Conservation (phyloP, 1,284 basidiomycete genomes). For the Trametes polyzona region DNA sequence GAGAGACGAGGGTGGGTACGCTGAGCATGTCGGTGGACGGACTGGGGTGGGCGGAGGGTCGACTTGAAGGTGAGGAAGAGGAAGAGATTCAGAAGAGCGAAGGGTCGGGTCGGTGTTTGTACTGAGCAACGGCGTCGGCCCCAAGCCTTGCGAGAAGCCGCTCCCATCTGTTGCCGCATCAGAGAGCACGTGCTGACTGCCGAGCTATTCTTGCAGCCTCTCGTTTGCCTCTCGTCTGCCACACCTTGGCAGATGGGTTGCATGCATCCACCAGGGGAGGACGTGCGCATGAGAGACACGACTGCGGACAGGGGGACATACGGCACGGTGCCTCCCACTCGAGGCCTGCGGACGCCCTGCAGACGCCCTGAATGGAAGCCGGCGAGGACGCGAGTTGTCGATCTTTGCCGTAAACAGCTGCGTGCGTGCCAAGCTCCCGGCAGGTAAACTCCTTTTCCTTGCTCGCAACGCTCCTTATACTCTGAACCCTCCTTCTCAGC, state of each 20-base stretch:
- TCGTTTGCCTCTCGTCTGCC: background rate
- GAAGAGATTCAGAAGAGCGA: too few species aligned
- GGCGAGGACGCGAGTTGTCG: background rate
- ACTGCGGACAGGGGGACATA: background rate
- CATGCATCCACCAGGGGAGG: background rate
- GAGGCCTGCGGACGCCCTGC: too few species aligned
- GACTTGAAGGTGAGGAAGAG: constrained; percentile 2
- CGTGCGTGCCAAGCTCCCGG: too few species aligned
- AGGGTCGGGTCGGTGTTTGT: too few species aligned
- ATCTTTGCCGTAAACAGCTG: background rate
- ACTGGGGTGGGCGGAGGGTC: background rate
- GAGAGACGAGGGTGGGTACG: constrained; percentile 56
- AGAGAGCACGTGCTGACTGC: background rate
- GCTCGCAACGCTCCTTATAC: too few species aligned
- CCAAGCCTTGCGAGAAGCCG: background rate
- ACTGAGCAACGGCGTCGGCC: background rate
- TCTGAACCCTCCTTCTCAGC: too few species aligned
- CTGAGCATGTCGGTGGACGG: constrained; percentile 39
- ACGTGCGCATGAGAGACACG: background rate
- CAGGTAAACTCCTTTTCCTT: too few species aligned
- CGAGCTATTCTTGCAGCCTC: background rate
- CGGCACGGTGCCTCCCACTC: background rate
- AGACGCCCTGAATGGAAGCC: too few species aligned
- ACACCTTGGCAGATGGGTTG: background rate
- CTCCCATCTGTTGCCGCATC: background rate